Evolutionary conservation across 1,284 basidiomycete genomes (phyloP), one percentile per base, ranked within the genome.

Genomic region (Bjerkandera adusta): DNA sequence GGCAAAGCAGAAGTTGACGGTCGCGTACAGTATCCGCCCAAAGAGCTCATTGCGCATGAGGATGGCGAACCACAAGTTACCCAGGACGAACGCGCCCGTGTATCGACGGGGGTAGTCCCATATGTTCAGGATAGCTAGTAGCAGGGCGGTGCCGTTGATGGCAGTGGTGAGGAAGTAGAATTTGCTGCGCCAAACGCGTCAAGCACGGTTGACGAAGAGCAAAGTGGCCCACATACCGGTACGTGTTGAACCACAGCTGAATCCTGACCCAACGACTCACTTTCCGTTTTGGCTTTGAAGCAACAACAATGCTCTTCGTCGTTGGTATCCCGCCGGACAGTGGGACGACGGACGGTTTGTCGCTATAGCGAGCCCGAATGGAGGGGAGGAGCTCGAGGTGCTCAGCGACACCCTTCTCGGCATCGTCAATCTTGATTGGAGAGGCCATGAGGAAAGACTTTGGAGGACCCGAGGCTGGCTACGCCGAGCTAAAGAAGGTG

Each of bases 211-310:
- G 8, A 13, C n/a, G 18, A 39, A 30, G 13, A 26, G 10, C 7
- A 30, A 13, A 22, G 34, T 26, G 34, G 16, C 43, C 36, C 25
- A 63, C 67, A 48, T 61, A 81, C 76, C 81, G 69, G 55, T 81
- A 82, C 4, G 81, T 81, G 58, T 83, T 84, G 60, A 80, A 83
- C 79, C 81, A 84, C 26, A 85, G 63, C 50, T 70, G 71, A 54
- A 80, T 76, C 29, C 68, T 65, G 49, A 78, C 66, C 75, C 74
- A 75, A 35, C 68, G 67, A 51, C 68, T 64, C 18, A 59, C 55
- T 43, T 51, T 58, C 40, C 62, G 59, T 7, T 53, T 50, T 34
- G 61, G 56, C 47, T 58, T 57, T 18, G 47, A 22, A n/a, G 48
- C 41, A 7, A 53, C n/a, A n/a, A 42, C 8, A 54, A 24, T 3